Base-by-base conservation (phyloP, 2,329 filamentous ascomycete species). In the Calonectria honghensis region DNA sequence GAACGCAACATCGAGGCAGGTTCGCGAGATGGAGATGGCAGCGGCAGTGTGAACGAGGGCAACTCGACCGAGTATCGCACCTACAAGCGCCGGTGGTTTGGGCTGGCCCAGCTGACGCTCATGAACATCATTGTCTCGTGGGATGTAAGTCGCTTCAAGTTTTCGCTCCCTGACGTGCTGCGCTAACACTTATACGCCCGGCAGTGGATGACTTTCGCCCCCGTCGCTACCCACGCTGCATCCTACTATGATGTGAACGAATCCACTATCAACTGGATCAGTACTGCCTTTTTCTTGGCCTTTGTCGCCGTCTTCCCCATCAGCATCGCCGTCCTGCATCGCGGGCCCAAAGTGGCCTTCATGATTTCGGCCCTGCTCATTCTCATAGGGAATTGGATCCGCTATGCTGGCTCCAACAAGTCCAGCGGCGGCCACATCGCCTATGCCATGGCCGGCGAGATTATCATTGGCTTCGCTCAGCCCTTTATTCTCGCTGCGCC, bases 71-170 rank as follows among this genome's bases (percentile, higher is more conserved):
- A 82, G 74, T 88, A 87, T 70, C 84, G 84, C 68, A 87, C 86
- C 14, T 98, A 98, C 84, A 96, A 94, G 86, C 91, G 95, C 81
- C 91, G 97, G 57, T 99, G 95, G 93, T 94, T 98, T 83, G 97
- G 97, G 0, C 88, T 99, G 67, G 86, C 91, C 29, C 95, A 98
- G 85, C 86, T 98, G 82, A 94, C 96, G 9, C 85, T 98, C 81
- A 88, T 98, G 85, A 99, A 98, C 83, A 93, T 98, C 71, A 92
- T 98, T 75, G 94, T 98, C 52, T 97, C 95, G 82, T 98, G 96
- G 96, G 95, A 97, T 91, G 95, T 97, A 90, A 89, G 95, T 93
- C 27, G 5, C 6, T 18, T n/a, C 31, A 10, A 24, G n/a, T 18
- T 45, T 61, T 57, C 41, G 41, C 66, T 66, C 69, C 68, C 67